Percentiles rank a stretch among this genome's conserved stretches.
Evolutionary conservation across 2,329 filamentous ascomycete genomes (phyloP).

Genomic region (Monilinia vaccinii-corymbosi): DNA sequence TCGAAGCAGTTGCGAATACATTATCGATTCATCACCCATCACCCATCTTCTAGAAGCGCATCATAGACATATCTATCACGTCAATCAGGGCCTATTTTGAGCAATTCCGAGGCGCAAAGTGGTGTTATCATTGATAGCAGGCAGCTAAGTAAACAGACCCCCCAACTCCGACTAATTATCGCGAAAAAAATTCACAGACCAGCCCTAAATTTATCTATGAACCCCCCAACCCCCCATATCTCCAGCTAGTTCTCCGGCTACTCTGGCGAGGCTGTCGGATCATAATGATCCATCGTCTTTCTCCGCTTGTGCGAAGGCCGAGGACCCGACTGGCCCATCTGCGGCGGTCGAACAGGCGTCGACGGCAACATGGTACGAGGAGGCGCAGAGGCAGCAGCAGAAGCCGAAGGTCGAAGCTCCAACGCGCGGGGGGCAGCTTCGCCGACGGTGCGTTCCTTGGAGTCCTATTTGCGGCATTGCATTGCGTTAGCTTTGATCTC

Average conservation of each 20-base stretch:
- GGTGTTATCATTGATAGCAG: background rate
- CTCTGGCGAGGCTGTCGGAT: background rate
- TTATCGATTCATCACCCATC: background rate
- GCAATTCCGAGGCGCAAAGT: background rate
- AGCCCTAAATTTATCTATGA: background rate
- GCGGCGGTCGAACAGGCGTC: background rate
- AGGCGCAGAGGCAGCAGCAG: background rate
- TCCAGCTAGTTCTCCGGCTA: background rate
- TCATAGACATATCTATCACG: background rate
- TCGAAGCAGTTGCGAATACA: background rate
- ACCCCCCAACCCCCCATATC: too few species aligned
- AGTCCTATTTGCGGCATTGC: background rate
- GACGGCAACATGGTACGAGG: background rate
- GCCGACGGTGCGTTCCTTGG: background rate
- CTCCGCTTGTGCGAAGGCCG: background rate
- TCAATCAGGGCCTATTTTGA: background rate
- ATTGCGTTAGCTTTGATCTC: background rate
- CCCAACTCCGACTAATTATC: background rate
- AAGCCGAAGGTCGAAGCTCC: background rate
- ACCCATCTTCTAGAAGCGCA: background rate
- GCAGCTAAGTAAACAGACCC: background rate
- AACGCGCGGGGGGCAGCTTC: background rate
- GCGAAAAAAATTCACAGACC: background rate
- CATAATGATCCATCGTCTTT: background rate
- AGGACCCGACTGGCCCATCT: too few species aligned